A percentile compares a stretch with the other conserved stretches of the same genome.
These are phyloP conservation scores for Cutaneotrichosporon dermatis DNA, from an alignment of 1,284 basidiomycete genomes.

Conservation along the genomic window DNA sequence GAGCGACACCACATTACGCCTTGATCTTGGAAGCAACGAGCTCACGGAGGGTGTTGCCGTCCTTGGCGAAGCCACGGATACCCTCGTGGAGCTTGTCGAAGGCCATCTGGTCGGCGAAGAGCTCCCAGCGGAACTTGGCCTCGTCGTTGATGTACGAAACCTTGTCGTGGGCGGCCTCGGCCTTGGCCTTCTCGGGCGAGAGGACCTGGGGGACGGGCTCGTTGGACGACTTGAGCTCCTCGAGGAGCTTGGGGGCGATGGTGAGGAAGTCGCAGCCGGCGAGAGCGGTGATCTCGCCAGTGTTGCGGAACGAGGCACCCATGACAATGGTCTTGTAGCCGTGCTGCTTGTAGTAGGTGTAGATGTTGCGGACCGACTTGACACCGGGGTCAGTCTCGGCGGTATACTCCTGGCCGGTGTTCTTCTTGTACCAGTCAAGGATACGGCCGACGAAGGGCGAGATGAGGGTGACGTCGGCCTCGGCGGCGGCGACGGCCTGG, in stretches of 20 bases:
- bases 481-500: conserved; percentile 97
- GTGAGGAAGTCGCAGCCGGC: conserved; percentile 97
- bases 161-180: conserved; percentile 63
- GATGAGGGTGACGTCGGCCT: conserved; percentile 96
- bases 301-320: conserved; percentile 98
- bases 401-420: conserved; percentile 72
- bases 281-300: conserved; percentile 87
- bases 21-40: conserved; percentile 73
- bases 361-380: conserved; percentile 89
- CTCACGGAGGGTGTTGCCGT: conserved; percentile 82
- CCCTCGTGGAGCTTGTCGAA: conserved; percentile 94
- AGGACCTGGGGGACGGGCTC: conserved; percentile 80
- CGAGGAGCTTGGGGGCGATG: conserved; percentile 83
- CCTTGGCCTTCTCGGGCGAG: conserved; percentile 59
- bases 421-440: conserved; percentile 95
- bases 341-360: conserved; percentile 94
- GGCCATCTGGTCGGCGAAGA: conserved; percentile 89
- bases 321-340: conserved; percentile 99
- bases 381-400: conserved; percentile 94
- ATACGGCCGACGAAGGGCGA: conserved; percentile 99
- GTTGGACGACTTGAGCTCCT: conserved; percentile 81
- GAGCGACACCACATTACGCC: conserved; percentile 17
- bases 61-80: conserved; percentile 94
- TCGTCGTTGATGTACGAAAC: conserved; percentile 87
- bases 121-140: conserved; percentile 88